These are phyloP conservation scores for Claviceps pazoutovae DNA, from an alignment of 2,329 filamentous ascomycete genomes.

Conservation along the genomic window DNA sequence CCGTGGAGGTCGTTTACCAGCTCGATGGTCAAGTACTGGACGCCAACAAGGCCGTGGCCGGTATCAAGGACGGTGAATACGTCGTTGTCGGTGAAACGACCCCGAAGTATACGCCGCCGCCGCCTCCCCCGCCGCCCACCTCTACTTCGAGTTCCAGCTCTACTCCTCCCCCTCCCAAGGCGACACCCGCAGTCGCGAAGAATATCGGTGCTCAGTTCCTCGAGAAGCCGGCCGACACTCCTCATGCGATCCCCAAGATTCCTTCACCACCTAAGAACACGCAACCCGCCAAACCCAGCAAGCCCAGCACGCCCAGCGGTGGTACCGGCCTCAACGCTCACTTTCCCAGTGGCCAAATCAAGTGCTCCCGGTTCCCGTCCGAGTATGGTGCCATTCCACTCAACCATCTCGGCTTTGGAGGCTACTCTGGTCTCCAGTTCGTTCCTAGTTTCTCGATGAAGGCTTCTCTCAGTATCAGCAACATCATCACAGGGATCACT, in stretches of 20 bases:
- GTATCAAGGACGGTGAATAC: conserved; percentile 58
- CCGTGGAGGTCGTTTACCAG: conserved; percentile 57
- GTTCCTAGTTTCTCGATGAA: conserved; percentile 35
- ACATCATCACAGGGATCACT: conserved; percentile 48
- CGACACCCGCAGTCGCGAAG: not conserved
- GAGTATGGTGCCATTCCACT: conserved; percentile 66
- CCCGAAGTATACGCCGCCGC: conserved; percentile 36
- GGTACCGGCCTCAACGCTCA: conserved; percentile 41
- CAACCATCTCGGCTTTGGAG: conserved; percentile 52
- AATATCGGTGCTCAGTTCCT: conserved; percentile 4
- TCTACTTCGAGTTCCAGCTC: conserved; percentile 15
- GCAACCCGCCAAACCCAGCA: conserved; percentile 11
- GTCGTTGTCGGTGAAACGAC: conserved; percentile 46
- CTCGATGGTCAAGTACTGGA: conserved; percentile 50
- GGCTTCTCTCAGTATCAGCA: conserved; percentile 39
- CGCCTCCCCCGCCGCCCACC: conserved; percentile 12
- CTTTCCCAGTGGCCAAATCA: conserved; percentile 63
- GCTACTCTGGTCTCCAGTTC: conserved; percentile 70
- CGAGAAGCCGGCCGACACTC: not conserved
- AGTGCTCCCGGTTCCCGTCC: conserved; percentile 62
- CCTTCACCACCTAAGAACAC: conserved; percentile 10
- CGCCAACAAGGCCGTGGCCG: conserved; percentile 51
- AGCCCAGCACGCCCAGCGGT: not conserved
- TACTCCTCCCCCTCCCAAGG: conserved; percentile 22
- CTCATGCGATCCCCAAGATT: conserved; percentile 10